phyloP scores from a whole-genome alignment of 176 grass and related monocot species.

The Aegilops longissima region DNA sequence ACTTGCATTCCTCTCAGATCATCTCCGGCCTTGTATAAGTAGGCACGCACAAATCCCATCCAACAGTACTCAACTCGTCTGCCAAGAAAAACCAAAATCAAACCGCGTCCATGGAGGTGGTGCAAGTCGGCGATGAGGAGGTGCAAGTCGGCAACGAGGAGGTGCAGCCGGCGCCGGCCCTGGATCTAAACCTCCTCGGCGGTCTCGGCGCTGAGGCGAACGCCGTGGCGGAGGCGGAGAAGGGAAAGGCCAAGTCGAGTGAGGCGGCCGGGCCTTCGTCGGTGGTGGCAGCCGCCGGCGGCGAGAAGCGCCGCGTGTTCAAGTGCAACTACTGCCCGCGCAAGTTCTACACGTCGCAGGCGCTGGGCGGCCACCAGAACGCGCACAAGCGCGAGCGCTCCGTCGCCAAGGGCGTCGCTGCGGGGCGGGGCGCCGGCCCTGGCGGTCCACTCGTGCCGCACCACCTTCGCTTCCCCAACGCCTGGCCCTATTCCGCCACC shows the following conservation, averaged over 20 bases:
- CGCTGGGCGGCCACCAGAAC: constrained; percentile 96
- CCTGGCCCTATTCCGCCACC: constrained; percentile 25
- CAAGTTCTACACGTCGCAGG: constrained; percentile 96
- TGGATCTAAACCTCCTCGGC: too few species aligned
- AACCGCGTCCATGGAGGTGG: not conserved
- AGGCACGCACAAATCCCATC: not conserved
- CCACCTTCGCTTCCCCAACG: constrained; percentile 29
- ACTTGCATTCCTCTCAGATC: constrained; percentile 4
- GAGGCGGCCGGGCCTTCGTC: not conserved
- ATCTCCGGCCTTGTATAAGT: constrained; percentile 37
- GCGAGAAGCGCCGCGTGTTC: constrained; percentile 45
- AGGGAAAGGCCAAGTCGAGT: too few species aligned
- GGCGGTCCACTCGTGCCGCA: constrained; percentile 15
- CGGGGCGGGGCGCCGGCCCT: not conserved
- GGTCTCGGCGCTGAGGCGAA: too few species aligned
- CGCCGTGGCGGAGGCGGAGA: too few species aligned
- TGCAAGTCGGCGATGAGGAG: not conserved
- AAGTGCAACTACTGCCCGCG: constrained; percentile 89
- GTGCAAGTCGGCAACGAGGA: not conserved
- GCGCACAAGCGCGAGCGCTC: constrained; percentile 95
- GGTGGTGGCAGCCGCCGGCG: not conserved
- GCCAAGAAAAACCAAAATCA: not conserved
- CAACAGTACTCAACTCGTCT: not conserved
- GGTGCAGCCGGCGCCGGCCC: too few species aligned
- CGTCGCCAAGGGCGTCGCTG: constrained; percentile 56